Conservation (phyloP, 2,329 filamentous ascomycete genomes). For the Fusarium sp. region DNA sequence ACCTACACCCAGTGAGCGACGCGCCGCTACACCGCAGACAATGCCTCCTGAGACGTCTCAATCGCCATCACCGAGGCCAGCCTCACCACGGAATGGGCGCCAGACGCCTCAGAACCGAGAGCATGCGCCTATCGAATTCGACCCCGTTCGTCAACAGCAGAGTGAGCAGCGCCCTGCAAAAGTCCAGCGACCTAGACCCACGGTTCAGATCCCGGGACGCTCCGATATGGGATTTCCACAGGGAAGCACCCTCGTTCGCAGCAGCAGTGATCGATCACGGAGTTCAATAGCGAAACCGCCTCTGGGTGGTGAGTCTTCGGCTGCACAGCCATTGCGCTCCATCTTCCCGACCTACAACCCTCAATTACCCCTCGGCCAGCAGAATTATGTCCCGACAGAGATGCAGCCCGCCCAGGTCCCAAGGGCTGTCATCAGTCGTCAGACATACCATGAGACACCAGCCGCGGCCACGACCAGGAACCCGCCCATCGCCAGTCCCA, state of each 20-base stretch:
- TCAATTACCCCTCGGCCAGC: conserved; percentile 69
- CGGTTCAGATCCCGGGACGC: conserved; percentile 55
- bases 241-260: conserved; percentile 59
- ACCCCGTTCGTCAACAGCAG: conserved; percentile 42
- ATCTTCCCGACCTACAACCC: conserved; percentile 82
- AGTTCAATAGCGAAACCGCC: conserved; percentile 67
- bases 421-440: conserved; percentile 70
- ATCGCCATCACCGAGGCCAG: conserved; percentile 42
- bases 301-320: conserved; percentile 48
- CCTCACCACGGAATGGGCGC: conserved; percentile 40
- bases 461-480: conserved; percentile 10
- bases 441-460: conserved; percentile 59
- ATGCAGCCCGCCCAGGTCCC: conserved; percentile 71
- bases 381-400: conserved; percentile 75
- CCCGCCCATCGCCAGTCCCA: conserved; percentile 32
- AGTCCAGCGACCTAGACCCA: conserved; percentile 54
- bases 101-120: conserved; percentile 48
- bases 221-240: conserved; percentile 63
- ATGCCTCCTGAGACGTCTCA: conserved; percentile 29
- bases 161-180: conserved; percentile 39
- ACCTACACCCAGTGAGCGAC: conserved; percentile 48
- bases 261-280: conserved; percentile 59
- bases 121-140: conserved; percentile 49
- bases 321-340: conserved; percentile 63
- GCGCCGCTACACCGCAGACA: conserved; percentile 40